Evolutionary conservation across 1,284 basidiomycete species (phyloP), one percentile per base, ranked within the genome.

Genomic region (Phaffia rhodozyma): DNA sequence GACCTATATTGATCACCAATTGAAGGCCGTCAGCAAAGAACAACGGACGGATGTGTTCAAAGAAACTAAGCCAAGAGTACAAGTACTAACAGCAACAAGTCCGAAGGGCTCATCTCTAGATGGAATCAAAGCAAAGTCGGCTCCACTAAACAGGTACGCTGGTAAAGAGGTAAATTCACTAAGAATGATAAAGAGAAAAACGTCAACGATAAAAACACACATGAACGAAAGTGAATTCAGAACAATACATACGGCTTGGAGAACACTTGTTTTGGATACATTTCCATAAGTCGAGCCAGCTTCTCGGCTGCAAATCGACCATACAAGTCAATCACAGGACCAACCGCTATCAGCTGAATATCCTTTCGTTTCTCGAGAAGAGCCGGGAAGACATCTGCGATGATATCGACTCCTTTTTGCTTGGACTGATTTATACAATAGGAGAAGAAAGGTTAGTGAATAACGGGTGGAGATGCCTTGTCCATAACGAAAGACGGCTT

Each of bases 91-190:
- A 63, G 91, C 91, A 55, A 94, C 91, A 58, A 94, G 79, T 79
- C 91, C 91, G 76, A 94, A 94, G 1, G 91, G 91, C 72, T 94
- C 91, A 74, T 94, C 91, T 77, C 91, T 87, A 66, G 89, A 94
- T 4, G 91, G 91, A 70, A 94, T 94, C 61, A 94, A 77, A 27
- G 91, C 91, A 69, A 94, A 94, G 74, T 94, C 91, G 56, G 91
- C 91, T 71, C 91, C 91, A 70, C 86, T 87, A 79, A 93, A 93
- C 66, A 94, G 77, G 75, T 89, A 93, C 0, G 91, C 89, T 5
- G 91, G 91, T 23, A 94, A 79, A 3, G 87, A 85, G 23, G 91
- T 93, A 76, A 93, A 94, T 77, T 93, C 90, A 55, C 91, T 91
- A 91, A 93, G 77, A 76, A 91, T 50, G 93, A 32, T 34, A 55